Percentiles rank a stretch among this genome's conserved stretches.
Conservation (phyloP, 176 grass and related monocot genomes). For the Hordeum marinum region DNA sequence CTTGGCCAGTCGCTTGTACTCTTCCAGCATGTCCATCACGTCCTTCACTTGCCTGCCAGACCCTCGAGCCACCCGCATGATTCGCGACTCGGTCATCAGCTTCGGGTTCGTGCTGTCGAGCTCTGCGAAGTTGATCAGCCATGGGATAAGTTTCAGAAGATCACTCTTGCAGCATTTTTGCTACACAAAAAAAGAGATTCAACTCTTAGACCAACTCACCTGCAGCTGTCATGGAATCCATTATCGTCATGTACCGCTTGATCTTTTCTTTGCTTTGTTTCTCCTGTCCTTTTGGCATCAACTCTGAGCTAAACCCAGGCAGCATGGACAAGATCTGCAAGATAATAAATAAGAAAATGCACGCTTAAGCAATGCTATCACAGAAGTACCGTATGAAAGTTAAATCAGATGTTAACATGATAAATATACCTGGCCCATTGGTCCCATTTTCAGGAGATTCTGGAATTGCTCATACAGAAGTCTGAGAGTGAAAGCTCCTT, state of each 20-base stretch:
- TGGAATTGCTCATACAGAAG: slow-evolving; percentile 66
- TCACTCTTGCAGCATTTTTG: not conserved
- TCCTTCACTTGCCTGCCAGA: slow-evolving; percentile 53
- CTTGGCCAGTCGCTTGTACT: slow-evolving; percentile 71
- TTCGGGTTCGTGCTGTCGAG: slow-evolving; percentile 78
- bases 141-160: not conserved
- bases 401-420: not conserved
- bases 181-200: not conserved
- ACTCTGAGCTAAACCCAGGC: slow-evolving; percentile 60
- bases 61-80: slow-evolving; percentile 50
- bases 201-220: slow-evolving; percentile 24
- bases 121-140: slow-evolving; percentile 24
- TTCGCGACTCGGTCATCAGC: slow-evolving; percentile 67
- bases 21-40: slow-evolving; percentile 69
- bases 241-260: slow-evolving; percentile 90
- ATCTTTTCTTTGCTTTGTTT: slow-evolving; percentile 90
- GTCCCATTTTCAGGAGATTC: slow-evolving; percentile 76
- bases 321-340: slow-evolving; percentile 59
- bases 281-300: slow-evolving; percentile 81
- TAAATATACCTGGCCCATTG: slow-evolving; percentile 54
- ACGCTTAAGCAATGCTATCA: not conserved
- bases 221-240: slow-evolving; percentile 85
- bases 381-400: not conserved
- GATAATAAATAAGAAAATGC: not conserved
- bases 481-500: slow-evolving; percentile 73